Evolutionary conservation across 2,329 filamentous ascomycete genomes (phyloP), one percentile per base, ranked within the genome.

Genomic region (Penicillium sumatraense): DNA sequence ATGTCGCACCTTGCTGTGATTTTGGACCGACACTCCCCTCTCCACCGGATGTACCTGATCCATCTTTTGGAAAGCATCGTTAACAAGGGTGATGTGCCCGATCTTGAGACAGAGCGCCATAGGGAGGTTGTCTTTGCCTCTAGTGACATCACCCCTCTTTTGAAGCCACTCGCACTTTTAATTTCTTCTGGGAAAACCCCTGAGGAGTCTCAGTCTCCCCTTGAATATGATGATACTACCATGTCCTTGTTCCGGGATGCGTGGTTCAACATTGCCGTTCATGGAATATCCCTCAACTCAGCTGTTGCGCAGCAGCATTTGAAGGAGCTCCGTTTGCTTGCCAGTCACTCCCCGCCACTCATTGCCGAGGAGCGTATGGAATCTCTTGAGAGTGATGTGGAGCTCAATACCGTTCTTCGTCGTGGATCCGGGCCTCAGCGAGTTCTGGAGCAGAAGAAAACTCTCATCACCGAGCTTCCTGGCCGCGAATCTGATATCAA

Each of bases 201-300:
- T 11, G 60, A 57, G 16, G 48, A 61, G n/a, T 71, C 72, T 20
- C 51, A 56, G n/a, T 51, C 74, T 69, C 53, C 68, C 60, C 50
- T 62, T 59, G 53, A 75, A 76, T 51, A 72, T 53, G 84, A 89
- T 49, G 89, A 93, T 49, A 87, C 93, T 55, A 85, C 86, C 7
- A 83, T 89, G 58, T 84, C 86, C 23, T 78, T 96, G 53, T 84
- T 95, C 63, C 87, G 93, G 49, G 93, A 99, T 79, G 91, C 91
- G 5, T 99, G 95, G 95, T 98, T 97, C 78, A 99, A 99, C 68
- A 91, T 98, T 59, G 90, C 93, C 20, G 89, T 96, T 0, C 95
- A 99, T 72, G 95, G 93, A 4, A 96, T 98, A 70, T 88, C 87
- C 9, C 81, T 89, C 10, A 83, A 84, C 14, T 93, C 91, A 0